These are phyloP conservation scores for Phaeosphaeria sp. DNA, from an alignment of 2,329 filamentous ascomycete genomes.

Conservation along the genomic window DNA sequence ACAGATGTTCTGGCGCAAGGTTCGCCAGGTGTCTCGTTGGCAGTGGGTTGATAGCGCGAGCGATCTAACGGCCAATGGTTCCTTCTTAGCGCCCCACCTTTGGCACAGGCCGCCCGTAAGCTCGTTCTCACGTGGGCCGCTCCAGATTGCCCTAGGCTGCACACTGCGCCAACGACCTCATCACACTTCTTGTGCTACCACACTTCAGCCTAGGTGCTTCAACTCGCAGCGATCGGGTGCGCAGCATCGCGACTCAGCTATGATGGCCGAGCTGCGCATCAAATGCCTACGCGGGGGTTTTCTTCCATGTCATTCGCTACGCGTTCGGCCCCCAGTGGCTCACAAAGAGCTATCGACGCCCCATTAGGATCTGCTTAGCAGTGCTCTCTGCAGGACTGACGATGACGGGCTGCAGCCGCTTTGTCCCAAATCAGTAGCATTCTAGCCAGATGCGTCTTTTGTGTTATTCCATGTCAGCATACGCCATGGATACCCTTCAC, in stretches of 20 bases:
- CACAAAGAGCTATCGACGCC: constrained; percentile 11
- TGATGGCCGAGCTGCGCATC: neutral
- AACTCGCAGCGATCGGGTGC: neutral
- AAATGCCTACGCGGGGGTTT: neutral
- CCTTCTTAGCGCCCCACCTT: constrained; percentile 13
- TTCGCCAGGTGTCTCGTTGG: neutral
- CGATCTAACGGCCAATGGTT: constrained; percentile 10
- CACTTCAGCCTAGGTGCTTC: neutral
- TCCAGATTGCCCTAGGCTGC: constrained; percentile 1
- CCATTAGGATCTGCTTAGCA: constrained; percentile 16
- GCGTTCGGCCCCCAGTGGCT: constrained; percentile 27
- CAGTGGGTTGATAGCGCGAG: neutral
- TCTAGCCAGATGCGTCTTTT: constrained; percentile 33
- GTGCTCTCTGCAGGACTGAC: constrained; percentile 10
- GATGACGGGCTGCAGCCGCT: constrained; percentile 26
- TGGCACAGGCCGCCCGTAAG: constrained; percentile 6
- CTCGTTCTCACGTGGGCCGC: constrained; percentile 17
- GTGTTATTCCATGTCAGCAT: constrained; percentile 34
- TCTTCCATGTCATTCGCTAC: neutral
- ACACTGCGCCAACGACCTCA: constrained; percentile 7
- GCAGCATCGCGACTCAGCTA: neutral
- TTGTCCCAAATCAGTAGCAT: constrained; percentile 18
- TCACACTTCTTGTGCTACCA: constrained; percentile 11
- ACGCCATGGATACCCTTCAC: constrained; percentile 23
- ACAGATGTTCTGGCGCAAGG: neutral